phyloP scores from a whole-genome alignment of 371 early-diverging fungal species.

The Scutellospora calospora region DNA sequence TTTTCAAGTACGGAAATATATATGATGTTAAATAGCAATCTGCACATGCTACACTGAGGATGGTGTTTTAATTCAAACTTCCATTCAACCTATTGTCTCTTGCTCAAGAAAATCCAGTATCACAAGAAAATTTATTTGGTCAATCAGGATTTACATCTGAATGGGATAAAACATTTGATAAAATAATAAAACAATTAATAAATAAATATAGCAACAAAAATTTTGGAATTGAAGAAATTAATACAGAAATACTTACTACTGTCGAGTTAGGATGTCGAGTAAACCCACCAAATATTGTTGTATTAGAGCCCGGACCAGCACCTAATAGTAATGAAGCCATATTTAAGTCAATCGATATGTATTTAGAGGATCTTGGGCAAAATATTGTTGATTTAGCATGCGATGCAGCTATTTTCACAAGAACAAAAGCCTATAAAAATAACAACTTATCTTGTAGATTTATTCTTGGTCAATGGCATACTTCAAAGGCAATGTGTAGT shows the following conservation, averaged over 20 bases:
- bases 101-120: neutral
- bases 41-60: neutral
- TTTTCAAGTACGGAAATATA: too few species aligned
- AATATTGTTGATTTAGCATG: too few species aligned
- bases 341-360: neutral
- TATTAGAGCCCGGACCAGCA: too few species aligned
- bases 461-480: too few species aligned
- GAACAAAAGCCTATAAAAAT: neutral
- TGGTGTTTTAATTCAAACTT: conserved; percentile 10
- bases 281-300: neutral
- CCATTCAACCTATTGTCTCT: neutral
- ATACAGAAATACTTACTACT: too few species aligned
- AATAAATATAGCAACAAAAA: neutral
- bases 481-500: too few species aligned
- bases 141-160: neutral
- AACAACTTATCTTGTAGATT: too few species aligned
- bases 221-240: too few species aligned
- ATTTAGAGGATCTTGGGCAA: conserved; percentile 2
- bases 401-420: too few species aligned
- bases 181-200: neutral
- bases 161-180: neutral
- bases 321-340: neutral
- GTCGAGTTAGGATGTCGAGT: too few species aligned
- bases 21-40: neutral
- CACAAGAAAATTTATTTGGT: neutral